Evolutionary conservation across 2,329 filamentous ascomycete species (phyloP), one percentile per base, ranked within the genome.

Genomic region (Botrytis porri): DNA sequence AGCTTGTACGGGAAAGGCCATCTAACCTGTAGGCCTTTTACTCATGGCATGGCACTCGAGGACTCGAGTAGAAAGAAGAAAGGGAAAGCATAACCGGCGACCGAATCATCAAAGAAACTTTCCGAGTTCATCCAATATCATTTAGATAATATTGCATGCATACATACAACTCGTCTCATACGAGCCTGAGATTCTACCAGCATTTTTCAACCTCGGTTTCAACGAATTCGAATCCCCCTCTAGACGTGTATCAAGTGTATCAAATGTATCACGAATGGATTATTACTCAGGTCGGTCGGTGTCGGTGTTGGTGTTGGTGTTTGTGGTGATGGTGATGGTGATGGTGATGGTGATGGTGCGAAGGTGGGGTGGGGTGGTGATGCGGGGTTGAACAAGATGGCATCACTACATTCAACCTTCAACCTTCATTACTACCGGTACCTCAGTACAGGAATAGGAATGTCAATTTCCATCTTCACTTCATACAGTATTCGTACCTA

Each of bases 301-400:
- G n/a, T n/a, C n/a, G n/a, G n/a, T n/a, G n/a, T n/a, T n/a, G n/a
- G n/a, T n/a, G n/a, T n/a, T n/a, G 48, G 45, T 48, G 20, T 48
- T 48, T 22, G 20, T 48, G 20, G 20, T 48, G 45, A 48, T 54
- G 39, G 12, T 41, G 39, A 25, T 39, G 18, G 41, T 60, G 60
- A 62, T n/a, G 60, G 60, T 39, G 60, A 48, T 54, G 39, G 12
- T 41, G 39, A 25, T 39, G 18, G 41, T 60, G 60, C n/a, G n/a
- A 62, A 41, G 60, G 60, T 39, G 60, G 60, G 60, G 60, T 39
- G 25, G 12, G n/a, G n/a, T n/a, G n/a, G 35, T 25, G 25, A 67
- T 57, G 64, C 64, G 48, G 64, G 64, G 64, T 57, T 22, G 7
- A 57, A 18, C 35, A 57, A 29, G n/a, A 57, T 67, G 64, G 64